Percentiles rank a stretch among this genome's conserved stretches.
phyloP scores from a whole-genome alignment of 345 rosid species.

The Eucalyptus sp. region DNA sequence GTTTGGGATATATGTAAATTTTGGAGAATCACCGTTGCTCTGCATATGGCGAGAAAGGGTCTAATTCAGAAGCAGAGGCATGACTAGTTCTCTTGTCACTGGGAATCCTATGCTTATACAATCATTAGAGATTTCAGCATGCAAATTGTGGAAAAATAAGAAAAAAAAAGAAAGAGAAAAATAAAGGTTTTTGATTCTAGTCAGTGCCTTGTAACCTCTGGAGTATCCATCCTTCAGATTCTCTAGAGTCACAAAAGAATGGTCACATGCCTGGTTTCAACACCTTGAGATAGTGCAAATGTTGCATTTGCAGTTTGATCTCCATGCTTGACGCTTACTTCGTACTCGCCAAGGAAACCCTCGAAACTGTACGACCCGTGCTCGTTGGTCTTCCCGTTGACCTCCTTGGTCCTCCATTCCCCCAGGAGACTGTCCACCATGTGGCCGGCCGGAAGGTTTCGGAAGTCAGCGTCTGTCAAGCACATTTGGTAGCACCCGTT shows the following conservation, averaged over 20 bases:
- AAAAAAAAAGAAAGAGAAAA: not conserved
- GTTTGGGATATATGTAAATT: not conserved
- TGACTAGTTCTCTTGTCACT: not conserved
- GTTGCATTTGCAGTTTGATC: constrained; percentile 29
- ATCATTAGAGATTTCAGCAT: not conserved
- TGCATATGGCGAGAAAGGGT: not conserved
- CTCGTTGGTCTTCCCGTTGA: constrained; percentile 26
- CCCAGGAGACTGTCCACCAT: constrained; percentile 44
- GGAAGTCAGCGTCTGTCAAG: constrained; percentile 41
- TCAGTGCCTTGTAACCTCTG: not conserved
- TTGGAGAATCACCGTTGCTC: not conserved
- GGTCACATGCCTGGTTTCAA: constrained; percentile 56
- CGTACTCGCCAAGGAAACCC: constrained; percentile 70
- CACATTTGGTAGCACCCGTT: constrained; percentile 86
- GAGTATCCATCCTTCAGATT: not conserved
- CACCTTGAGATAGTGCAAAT: constrained; percentile 23
- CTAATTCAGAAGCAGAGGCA: not conserved
- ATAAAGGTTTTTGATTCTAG: not conserved
- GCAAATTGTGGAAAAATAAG: not conserved
- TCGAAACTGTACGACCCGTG: constrained; percentile 52
- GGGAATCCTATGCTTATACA: not conserved
- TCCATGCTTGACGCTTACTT: constrained; percentile 9
- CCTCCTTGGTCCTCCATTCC: constrained; percentile 45
- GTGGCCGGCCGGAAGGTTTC: constrained; percentile 67
- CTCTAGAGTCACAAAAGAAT: constrained; percentile 16